These are phyloP conservation scores for Rhododendron ferrugineum DNA, from an alignment of 148 eudicot genomes.

Conservation along the genomic window DNA sequence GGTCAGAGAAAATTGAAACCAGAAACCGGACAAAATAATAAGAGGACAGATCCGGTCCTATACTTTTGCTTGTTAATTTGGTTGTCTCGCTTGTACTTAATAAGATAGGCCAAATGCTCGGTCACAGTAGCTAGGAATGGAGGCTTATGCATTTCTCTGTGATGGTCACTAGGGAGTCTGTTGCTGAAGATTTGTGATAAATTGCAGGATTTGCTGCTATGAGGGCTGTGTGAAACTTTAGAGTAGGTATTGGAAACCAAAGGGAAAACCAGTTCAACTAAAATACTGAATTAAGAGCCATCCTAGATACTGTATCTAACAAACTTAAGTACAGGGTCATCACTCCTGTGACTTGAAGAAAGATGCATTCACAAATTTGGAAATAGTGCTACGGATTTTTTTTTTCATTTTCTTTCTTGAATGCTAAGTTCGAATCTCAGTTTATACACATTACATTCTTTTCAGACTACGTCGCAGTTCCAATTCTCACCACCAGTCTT, in stretches of 20 bases:
- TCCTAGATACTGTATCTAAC: background rate
- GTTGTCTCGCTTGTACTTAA: no score
- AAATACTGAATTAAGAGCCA: slow-evolving; percentile 17
- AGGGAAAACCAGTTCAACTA: slow-evolving; percentile 21
- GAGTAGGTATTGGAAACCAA: slow-evolving; percentile 18
- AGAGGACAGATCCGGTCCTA: background rate
- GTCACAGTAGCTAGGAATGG: background rate
- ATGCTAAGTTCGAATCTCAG: no score
- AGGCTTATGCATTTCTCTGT: background rate
- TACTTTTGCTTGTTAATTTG: background rate
- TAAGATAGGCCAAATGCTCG: background rate
- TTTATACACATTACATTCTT: no score
- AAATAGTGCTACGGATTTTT: no score
- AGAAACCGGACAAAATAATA: background rate
- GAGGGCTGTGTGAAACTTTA: slow-evolving; percentile 27
- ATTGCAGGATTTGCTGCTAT: slow-evolving; percentile 26
- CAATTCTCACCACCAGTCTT: no score
- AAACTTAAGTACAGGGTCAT: no score
- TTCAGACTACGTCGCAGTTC: no score
- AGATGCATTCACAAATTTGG: no score
- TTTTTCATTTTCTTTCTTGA: no score
- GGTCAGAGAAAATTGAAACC: background rate
- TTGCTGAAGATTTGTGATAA: slow-evolving; percentile 1
- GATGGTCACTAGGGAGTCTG: background rate
- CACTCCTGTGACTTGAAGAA: no score